Percentiles rank a stretch among this genome's conserved stretches.
phyloP scores from a whole-genome alignment of 78 protist species.

The Dictyostelium purpureum region DNA sequence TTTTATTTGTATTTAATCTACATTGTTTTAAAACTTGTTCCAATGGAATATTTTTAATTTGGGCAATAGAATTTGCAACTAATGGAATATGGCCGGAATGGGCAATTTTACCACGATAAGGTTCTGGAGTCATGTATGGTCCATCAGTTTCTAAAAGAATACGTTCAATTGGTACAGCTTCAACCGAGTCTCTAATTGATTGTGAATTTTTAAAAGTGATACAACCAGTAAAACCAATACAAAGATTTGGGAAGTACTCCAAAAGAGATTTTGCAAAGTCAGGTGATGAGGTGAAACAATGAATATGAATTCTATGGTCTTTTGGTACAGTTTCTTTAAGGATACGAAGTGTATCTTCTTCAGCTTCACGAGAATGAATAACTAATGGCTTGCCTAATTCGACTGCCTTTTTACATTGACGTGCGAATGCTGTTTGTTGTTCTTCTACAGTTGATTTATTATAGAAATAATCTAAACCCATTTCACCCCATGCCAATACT shows the following conservation, averaged over 20 bases:
- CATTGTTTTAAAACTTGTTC: constrained; percentile 67
- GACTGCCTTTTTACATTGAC: constrained; percentile 77
- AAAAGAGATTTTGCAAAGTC: constrained; percentile 62
- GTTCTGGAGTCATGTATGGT: constrained; percentile 91
- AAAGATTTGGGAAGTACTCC: constrained; percentile 77
- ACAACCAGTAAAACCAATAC: constrained; percentile 90
- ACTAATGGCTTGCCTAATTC: constrained; percentile 78
- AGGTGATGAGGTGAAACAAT: constrained; percentile 81
- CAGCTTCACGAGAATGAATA: constrained; percentile 90
- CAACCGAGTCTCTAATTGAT: constrained; percentile 67
- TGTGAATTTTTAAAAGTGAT: constrained; percentile 77
- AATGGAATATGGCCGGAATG: constrained; percentile 90
- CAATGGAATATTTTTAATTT: constrained; percentile 25
- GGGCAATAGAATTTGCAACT: constrained; percentile 80
- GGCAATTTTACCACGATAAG: constrained; percentile 82
- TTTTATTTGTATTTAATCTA: constrained; percentile 29
- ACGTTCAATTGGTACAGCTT: constrained; percentile 77
- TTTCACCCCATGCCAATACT: constrained; percentile 89
- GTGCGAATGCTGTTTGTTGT: constrained; percentile 59
- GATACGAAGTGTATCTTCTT: constrained; percentile 81
- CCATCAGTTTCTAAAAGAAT: constrained; percentile 90
- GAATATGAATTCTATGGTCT: constrained; percentile 83
- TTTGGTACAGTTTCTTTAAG: constrained; percentile 71
- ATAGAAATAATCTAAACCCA: constrained; percentile 73
- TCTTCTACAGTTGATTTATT: constrained; percentile 15